phyloP scores from a whole-genome alignment of 2,329 filamentous ascomycete genomes.

The Dryadomyces sulphureus region DNA sequence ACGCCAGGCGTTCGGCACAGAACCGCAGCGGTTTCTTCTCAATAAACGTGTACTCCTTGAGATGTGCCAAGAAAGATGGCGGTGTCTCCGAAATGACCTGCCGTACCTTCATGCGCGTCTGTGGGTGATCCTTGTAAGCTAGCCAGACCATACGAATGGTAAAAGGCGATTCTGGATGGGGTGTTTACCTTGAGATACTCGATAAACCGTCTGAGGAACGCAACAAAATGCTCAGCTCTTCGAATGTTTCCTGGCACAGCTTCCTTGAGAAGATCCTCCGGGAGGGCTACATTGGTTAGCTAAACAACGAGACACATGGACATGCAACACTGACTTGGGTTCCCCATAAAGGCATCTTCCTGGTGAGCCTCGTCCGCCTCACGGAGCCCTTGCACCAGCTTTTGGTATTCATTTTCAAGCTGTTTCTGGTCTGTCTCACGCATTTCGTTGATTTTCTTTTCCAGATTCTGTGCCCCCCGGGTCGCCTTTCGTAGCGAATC shows the following conservation, averaged over 20 bases:
- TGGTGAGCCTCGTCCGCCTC: slow-evolving; percentile 80
- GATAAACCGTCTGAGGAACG: slow-evolving; percentile 90
- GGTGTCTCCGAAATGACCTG: slow-evolving; percentile 97
- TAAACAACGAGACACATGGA: neutral
- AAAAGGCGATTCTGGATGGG: no score
- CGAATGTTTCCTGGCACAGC: slow-evolving; percentile 94
- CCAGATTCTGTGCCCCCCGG: slow-evolving; percentile 77
- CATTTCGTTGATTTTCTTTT: slow-evolving; percentile 85
- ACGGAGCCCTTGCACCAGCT: slow-evolving; percentile 80
- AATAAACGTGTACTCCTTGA: slow-evolving; percentile 94
- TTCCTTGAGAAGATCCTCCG: slow-evolving; percentile 87
- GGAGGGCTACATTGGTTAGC: slow-evolving; percentile 41
- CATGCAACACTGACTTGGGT: slow-evolving; percentile 39
- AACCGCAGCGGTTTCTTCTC: slow-evolving; percentile 91
- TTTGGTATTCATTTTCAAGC: slow-evolving; percentile 86
- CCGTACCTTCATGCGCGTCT: slow-evolving; percentile 91
- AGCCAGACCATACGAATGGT: no score
- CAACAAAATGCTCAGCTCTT: slow-evolving; percentile 87
- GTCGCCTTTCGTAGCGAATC: slow-evolving; percentile 86
- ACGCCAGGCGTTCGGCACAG: slow-evolving; percentile 88
- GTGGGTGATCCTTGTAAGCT: neutral
- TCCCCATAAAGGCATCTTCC: slow-evolving; percentile 94
- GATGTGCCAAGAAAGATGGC: slow-evolving; percentile 78
- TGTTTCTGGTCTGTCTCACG: slow-evolving; percentile 91
- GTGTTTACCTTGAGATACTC: slow-evolving; percentile 67